Base-by-base conservation (phyloP, 2,329 filamentous ascomycete genomes). In the Cordyceps cicadae region DNA sequence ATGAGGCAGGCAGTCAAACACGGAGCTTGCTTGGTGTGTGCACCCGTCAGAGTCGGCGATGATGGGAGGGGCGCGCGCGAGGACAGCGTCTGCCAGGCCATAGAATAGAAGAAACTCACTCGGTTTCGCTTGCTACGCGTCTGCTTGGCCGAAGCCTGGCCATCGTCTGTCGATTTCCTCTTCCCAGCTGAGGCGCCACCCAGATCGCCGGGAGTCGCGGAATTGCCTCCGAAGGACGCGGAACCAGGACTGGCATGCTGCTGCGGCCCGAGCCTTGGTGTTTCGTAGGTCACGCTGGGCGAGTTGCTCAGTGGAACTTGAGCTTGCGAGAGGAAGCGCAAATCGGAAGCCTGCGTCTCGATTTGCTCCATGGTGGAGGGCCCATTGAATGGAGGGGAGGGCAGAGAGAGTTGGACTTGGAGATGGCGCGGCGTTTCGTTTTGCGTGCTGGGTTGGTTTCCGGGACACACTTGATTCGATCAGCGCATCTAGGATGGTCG, bases 91-190 rank as follows among this genome's bases (percentile, higher is more conserved):
- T 11, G 50, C 14, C 32, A 39, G 11, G 15, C 11, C 50, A 15
- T 8, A 52, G 12, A 52, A 37, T 41, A 54, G 26, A 54, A 59
- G 46, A 53, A 51, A 78, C 79, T 73, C 66, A 83, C 80, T 69
- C 83, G 73, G 65, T 85, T 86, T 62, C 83, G 78, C 69, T 85
- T 86, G 70, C 81, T 84, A 66, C 82, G 74, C 70, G 82, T 82
- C 72, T 81, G 79, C 70, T 79, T 82, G 19, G 70, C 66, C 15
- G 65, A 62, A 19, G 64, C 65, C 15, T 65, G 66, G 0, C 72
- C 76, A 45, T 79, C 79, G 43, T 77, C 76, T 11, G 75, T 69
- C 17, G 72, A 73, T 70, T 75, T 75, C 59, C 70, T 71, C 70
- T 73, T 75, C 64, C 64, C 72, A 65, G 65, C 64, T 63, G 63